phyloP scores from a whole-genome alignment of 176 grass and related monocot species.

The Stipa capillata region DNA sequence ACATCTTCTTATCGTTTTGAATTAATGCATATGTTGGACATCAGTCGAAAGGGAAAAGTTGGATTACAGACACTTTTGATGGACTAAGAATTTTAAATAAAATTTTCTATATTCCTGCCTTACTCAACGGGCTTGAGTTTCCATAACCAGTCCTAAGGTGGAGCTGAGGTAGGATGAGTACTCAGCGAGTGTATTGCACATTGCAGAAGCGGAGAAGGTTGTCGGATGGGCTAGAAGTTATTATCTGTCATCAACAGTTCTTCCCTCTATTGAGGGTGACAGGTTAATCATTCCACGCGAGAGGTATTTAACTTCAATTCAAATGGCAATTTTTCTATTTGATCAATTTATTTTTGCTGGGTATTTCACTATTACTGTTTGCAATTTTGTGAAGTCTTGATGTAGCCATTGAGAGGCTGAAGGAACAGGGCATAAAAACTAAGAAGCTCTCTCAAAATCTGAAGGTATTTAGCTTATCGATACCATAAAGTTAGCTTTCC shows the following conservation, averaged over 20 bases:
- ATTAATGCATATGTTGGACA: background rate
- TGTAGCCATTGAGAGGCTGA: slow-evolving; percentile 69
- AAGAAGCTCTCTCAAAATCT: slow-evolving; percentile 76
- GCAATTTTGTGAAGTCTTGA: slow-evolving; percentile 60
- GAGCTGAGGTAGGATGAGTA: slow-evolving; percentile 3
- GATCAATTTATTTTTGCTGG: slow-evolving; percentile 12
- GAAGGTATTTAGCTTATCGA: slow-evolving; percentile 43
- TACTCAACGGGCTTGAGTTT: background rate
- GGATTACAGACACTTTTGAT: background rate
- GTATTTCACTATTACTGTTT: slow-evolving; percentile 16
- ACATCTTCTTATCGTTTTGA: background rate
- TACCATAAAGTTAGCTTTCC: background rate
- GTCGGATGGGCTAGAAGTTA: slow-evolving; percentile 86
- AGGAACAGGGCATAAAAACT: slow-evolving; percentile 52
- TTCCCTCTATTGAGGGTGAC: slow-evolving; percentile 54
- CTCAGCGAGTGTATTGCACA: slow-evolving; percentile 14
- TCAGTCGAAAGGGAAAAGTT: background rate
- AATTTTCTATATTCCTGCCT: background rate
- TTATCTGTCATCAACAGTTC: slow-evolving; percentile 62
- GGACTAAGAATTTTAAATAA: background rate
- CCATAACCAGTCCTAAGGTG: background rate
- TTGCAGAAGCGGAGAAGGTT: slow-evolving; percentile 75
- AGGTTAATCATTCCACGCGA: slow-evolving; percentile 71
- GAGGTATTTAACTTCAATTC: slow-evolving; percentile 47
- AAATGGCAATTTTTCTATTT: slow-evolving; percentile 1